phyloP scores from a whole-genome alignment of 768 basidiomycete species.

The Neoboletus brunneissimus region DNA sequence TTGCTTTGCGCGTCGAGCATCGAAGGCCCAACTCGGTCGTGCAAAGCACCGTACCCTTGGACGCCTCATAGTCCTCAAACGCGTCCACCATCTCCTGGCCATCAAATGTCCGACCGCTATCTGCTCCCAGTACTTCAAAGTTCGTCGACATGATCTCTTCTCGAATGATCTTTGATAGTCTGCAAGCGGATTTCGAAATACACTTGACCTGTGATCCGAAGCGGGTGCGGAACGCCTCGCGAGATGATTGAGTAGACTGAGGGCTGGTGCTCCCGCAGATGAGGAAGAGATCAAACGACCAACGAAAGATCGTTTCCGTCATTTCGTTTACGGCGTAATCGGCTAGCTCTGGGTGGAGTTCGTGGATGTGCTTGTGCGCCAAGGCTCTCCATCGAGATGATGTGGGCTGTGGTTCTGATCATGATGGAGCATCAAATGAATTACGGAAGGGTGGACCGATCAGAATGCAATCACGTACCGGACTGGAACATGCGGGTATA shows the following conservation, averaged over 20 bases:
- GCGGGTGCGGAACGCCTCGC: conserved; percentile 42
- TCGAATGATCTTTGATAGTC: conserved; percentile 58
- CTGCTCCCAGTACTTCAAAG: conserved; percentile 66
- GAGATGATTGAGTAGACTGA: conserved; percentile 36
- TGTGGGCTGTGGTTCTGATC: conserved; percentile 68
- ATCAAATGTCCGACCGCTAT: conserved; percentile 51
- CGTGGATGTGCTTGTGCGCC: conserved; percentile 66
- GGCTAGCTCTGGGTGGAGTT: conserved; percentile 60
- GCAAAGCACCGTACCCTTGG: conserved; percentile 54
- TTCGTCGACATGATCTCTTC: conserved; percentile 78
- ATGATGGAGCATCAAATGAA: conserved; percentile 13
- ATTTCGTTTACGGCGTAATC: conserved; percentile 71
- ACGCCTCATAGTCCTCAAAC: conserved; percentile 57
- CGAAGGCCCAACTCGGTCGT: conserved; percentile 72
- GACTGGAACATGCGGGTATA: conserved; percentile 55
- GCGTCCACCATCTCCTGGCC: conserved; percentile 54
- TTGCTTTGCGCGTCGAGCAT: conserved; percentile 52
- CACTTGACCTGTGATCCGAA: conserved; percentile 62
- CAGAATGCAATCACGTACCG: conserved; percentile 37
- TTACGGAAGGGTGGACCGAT: conserved; percentile 1
- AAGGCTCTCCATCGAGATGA: conserved; percentile 76
- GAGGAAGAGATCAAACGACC: conserved; percentile 65
- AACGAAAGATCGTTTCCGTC: conserved; percentile 69
- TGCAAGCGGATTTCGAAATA: conserved; percentile 61
- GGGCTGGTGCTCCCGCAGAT: conserved; percentile 57